Conservation (phyloP, 495 filamentous ascomycete genomes). For the Rhizodiscina lignyota region DNA sequence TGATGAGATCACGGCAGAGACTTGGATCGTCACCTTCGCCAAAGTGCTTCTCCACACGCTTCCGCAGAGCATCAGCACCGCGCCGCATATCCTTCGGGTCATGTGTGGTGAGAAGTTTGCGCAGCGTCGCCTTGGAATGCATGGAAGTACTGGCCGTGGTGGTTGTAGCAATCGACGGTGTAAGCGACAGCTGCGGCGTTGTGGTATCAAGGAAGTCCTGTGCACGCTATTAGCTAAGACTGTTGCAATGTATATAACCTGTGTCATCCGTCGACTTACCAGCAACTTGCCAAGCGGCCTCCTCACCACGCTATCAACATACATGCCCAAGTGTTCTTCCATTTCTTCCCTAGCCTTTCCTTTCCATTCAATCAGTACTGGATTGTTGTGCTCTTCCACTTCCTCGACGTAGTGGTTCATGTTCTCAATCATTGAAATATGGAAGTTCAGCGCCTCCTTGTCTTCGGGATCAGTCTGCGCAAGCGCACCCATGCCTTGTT, state of each 20-base stretch:
- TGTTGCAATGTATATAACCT: not conserved
- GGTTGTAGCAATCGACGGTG: constrained; percentile 25
- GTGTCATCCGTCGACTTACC: constrained; percentile 9
- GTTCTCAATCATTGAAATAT: constrained; percentile 93
- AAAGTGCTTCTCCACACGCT: constrained; percentile 93
- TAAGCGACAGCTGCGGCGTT: constrained; percentile 42
- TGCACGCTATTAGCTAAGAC: constrained; percentile 1
- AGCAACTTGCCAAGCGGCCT: constrained; percentile 70
- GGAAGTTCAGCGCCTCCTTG: constrained; percentile 89
- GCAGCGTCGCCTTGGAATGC: constrained; percentile 63
- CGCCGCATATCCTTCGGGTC: constrained; percentile 69
- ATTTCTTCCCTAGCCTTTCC: constrained; percentile 61
- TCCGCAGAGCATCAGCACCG: constrained; percentile 70
- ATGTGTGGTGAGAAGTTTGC: constrained; percentile 65
- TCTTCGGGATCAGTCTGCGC: constrained; percentile 46
- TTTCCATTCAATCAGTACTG: constrained; percentile 66
- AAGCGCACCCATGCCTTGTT: constrained; percentile 7
- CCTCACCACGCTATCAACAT: constrained; percentile 73
- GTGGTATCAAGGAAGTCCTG: constrained; percentile 79
- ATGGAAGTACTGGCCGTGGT: constrained; percentile 53
- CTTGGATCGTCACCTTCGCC: constrained; percentile 63
- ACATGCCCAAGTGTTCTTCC: constrained; percentile 73
- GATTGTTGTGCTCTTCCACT: constrained; percentile 55
- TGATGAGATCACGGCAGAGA: constrained; percentile 52
- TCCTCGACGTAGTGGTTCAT: constrained; percentile 97